These are phyloP conservation scores for Hemileccinum rubropunctum DNA, from an alignment of 768 basidiomycete species.

Conservation along the genomic window DNA sequence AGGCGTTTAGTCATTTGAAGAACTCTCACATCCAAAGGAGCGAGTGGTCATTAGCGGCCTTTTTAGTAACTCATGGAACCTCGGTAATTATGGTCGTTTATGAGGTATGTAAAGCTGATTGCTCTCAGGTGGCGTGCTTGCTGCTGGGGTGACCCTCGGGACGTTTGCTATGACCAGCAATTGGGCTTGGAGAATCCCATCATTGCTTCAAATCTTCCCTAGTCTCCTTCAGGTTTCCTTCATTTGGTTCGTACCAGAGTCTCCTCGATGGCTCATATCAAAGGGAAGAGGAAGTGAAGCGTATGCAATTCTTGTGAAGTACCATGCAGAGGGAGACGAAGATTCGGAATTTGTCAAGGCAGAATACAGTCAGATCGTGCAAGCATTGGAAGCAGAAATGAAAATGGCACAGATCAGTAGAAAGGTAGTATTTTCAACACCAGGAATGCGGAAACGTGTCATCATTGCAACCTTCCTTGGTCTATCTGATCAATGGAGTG, in stretches of 20 bases:
- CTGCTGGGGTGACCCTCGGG: conserved; percentile 55
- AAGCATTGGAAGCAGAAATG: conserved; percentile 40
- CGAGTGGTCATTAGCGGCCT: conserved; percentile 3
- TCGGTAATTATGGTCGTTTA: conserved; percentile 1
- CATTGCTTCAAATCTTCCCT: conserved; percentile 54
- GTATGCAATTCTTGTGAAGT: conserved; percentile 46
- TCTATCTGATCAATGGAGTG: conserved; percentile 14
- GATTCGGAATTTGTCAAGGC: conserved; percentile 53
- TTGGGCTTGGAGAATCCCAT: conserved; percentile 71
- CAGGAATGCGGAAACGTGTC: conserved; percentile 17
- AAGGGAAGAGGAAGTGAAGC: conserved; percentile 53
- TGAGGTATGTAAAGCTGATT: neutral
- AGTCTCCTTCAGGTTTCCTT: conserved; percentile 52
- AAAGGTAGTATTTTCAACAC: conserved; percentile 2
- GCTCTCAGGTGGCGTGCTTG: conserved; percentile 20
- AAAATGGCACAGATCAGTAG: neutral
- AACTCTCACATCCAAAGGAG: conserved; percentile 19
- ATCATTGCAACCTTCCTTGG: conserved; percentile 12
- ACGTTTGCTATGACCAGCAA: conserved; percentile 57
- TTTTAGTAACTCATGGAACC: neutral
- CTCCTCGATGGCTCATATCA: conserved; percentile 62
- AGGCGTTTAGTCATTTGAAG: neutral
- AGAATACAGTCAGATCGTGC: conserved; percentile 55
- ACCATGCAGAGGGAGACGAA: conserved; percentile 58
- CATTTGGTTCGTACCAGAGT: conserved; percentile 60